These are phyloP conservation scores for Rhizoclosmatium sp. DNA, from an alignment of 192 early-diverging fungal genomes.

Conservation along the genomic window DNA sequence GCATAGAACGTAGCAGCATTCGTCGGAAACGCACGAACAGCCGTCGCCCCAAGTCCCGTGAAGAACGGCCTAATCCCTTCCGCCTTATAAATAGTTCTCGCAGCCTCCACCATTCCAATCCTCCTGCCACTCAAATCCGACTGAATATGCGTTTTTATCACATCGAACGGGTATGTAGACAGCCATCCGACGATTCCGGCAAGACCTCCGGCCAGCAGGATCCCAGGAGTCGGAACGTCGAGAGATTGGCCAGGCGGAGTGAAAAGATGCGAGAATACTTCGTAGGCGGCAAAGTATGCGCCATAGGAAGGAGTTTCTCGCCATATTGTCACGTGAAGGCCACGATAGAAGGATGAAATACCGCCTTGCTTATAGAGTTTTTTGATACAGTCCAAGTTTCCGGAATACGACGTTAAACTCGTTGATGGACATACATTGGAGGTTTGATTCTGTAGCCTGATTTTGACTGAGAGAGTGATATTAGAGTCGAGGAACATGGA, in stretches of 20 bases:
- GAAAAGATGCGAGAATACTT: slow-evolving; percentile 45
- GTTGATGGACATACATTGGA: background rate
- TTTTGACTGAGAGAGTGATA: slow-evolving; percentile 44
- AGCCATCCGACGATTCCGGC: slow-evolving; percentile 59
- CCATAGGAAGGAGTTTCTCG: slow-evolving; percentile 60
- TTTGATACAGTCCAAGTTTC: slow-evolving; percentile 51
- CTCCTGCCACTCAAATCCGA: slow-evolving; percentile 31
- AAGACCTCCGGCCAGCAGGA: slow-evolving; percentile 57
- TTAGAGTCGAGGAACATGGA: background rate
- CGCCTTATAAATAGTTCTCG: slow-evolving; percentile 35
- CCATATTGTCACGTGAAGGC: slow-evolving; percentile 46
- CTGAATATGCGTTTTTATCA: slow-evolving; percentile 61
- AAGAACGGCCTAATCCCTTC: slow-evolving; percentile 56
- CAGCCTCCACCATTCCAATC: slow-evolving; percentile 11
- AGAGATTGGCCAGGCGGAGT: slow-evolving; percentile 39
- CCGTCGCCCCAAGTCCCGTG: slow-evolving; percentile 52
- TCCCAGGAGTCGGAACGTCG: slow-evolving; percentile 41
- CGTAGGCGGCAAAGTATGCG: slow-evolving; percentile 62
- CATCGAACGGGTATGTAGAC: slow-evolving; percentile 61
- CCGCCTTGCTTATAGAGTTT: slow-evolving; percentile 47
- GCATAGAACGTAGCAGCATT: slow-evolving; percentile 61
- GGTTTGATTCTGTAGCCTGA: slow-evolving; percentile 54
- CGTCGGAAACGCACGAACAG: slow-evolving; percentile 59
- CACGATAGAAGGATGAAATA: slow-evolving; percentile 46
- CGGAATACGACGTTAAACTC: slow-evolving; percentile 36